phyloP scores from a whole-genome alignment of 176 grass and related monocot species.

The Sorghum bicolor region Sorghum_bicolor_NCBIv3 NC_012873.2:56297001-56297500 shows the following conservation, averaged over 20 bases:
- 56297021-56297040: neutral
- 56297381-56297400: neutral
- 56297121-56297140: neutral
- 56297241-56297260: neutral
- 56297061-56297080: neutral
- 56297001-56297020: neutral
- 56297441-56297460: slow-evolving; percentile 36
- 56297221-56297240: neutral
- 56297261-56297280: neutral
- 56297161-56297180: neutral
- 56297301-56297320: neutral
- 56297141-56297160: neutral
- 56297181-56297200: neutral
- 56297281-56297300: neutral
- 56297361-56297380: neutral
- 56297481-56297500: neutral
- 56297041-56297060: neutral
- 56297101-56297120: neutral
- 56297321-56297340: slow-evolving; percentile 20
- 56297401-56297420: slow-evolving; percentile 39
- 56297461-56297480: slow-evolving; percentile 15
- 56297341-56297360: neutral
- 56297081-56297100: neutral
- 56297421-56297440: slow-evolving; percentile 37
- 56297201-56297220: neutral